Conservation (phyloP, 768 basidiomycete species). For the Boletus bicolor region DNA sequence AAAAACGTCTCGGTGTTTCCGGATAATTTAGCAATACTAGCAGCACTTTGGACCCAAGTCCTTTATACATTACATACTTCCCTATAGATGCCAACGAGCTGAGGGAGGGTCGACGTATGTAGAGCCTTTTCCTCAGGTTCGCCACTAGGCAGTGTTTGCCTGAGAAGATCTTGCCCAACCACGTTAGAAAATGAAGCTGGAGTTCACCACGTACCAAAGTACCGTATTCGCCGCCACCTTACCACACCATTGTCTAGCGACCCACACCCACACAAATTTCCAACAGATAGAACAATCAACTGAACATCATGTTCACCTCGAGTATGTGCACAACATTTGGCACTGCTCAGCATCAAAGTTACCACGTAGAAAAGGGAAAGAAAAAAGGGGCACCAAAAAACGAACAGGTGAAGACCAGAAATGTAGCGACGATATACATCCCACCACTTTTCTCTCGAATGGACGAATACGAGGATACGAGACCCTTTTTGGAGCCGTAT, state of each 20-base stretch:
- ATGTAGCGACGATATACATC: not conserved
- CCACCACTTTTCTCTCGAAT: not conserved
- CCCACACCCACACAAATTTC: not conserved
- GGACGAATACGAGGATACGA: not conserved
- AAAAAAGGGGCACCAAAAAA: not conserved
- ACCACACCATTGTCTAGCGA: not conserved
- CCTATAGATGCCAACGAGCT: not conserved
- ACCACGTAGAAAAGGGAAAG: not conserved
- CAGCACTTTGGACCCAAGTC: not conserved
- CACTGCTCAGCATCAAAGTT: conserved; percentile 1
- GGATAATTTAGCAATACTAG: not conserved
- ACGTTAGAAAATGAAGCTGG: not conserved
- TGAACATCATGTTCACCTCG: conserved; percentile 4
- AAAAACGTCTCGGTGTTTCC: not conserved
- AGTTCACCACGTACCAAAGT: not conserved
- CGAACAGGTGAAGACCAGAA: not conserved
- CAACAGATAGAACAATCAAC: not conserved
- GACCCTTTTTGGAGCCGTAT: not conserved
- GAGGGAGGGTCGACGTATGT: not conserved
- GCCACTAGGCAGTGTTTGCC: not conserved
- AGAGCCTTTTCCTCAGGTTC: not conserved
- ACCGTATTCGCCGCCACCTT: too few species aligned
- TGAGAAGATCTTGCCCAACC: not conserved
- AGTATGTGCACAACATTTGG: not conserved
- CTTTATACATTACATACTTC: not conserved